phyloP scores from a whole-genome alignment of 768 basidiomycete species.

The Leccinum subtestaceum region DNA sequence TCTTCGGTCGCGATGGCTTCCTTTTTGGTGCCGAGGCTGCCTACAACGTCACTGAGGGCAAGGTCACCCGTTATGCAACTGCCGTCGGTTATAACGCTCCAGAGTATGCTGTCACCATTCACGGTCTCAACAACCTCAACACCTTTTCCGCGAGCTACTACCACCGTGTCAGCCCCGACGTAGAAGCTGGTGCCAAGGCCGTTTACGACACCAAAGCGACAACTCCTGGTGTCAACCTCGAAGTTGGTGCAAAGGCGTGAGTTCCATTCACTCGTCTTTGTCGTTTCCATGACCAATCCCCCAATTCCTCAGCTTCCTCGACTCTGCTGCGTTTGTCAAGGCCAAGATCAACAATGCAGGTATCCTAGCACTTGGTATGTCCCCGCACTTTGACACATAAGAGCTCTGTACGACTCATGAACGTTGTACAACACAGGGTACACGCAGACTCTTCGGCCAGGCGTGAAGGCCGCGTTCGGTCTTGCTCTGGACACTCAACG shows the following conservation, averaged over 20 bases:
- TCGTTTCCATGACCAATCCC: background rate
- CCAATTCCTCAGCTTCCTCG: constrained; percentile 58
- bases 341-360: constrained; percentile 98
- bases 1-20: constrained; percentile 95
- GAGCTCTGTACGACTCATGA: constrained; percentile 9
- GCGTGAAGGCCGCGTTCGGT: constrained; percentile 91
- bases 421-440: constrained; percentile 49
- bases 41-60: constrained; percentile 95
- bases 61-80: constrained; percentile 86
- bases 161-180: constrained; percentile 89
- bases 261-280: constrained; percentile 28
- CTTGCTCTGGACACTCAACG: constrained; percentile 93
- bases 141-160: constrained; percentile 96
- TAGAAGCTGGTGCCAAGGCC: constrained; percentile 95
- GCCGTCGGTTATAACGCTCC: constrained; percentile 95
- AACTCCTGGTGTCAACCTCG: constrained; percentile 80
- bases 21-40: constrained; percentile 93
- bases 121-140: constrained; percentile 92
- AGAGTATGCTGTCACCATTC: constrained; percentile 91
- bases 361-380: constrained; percentile 77
- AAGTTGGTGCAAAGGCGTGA: constrained; percentile 94
- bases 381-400: background rate
- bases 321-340: constrained; percentile 90
- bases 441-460: constrained; percentile 91
- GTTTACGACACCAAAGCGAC: constrained; percentile 93